Evolutionary conservation across 176 grass and related monocot genomes (phyloP), one percentile per base, ranked within the genome.

Genomic region (Leersia perrieri): DNA sequence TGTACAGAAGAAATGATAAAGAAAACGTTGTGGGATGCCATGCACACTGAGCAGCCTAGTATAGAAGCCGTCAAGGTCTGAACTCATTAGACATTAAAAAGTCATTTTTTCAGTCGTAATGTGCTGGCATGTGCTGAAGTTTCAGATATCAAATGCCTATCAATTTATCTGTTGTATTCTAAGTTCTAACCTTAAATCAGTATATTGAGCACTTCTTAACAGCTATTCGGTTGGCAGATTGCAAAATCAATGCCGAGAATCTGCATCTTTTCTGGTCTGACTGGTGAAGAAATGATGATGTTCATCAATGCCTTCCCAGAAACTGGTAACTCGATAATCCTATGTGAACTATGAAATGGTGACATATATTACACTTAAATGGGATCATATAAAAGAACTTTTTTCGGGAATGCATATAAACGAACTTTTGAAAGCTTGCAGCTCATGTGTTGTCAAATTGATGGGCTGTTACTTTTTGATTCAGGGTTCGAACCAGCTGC

Each of bases 271-370:
- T 98, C 95, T 74, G 95, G 92, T 76, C 88, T 98, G 83, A 92
- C 86, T 22, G 95, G 90, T 45, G 95, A 94, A 80, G 95, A 98
- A 83, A 98, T 98, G 83, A 98, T 94, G 86, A 98, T 98, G 95
- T 98, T 98, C 70, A 91, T 98, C 75, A 89, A 92, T 31, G 86
- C 92, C 61, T 98, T 89, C 81, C 90, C 92, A 49, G 92, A 92
- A 89, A 70, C 95, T 63, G 95, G 95, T 98, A 84, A 33, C 20
- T 74, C 42, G 5, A 11, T 25, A 23, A 13, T 49, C 47, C 7
- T 57, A 29, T 33, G 20, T 35, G 45, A 60, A 60, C 13, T 36
- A 30, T 35, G 61, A 62, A 25, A 67, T 47, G 20, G 8, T 39
- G 35, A 10, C 47, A 72, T 44, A 14, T 0, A 88, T 18, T 66